Evolutionary conservation across 2,329 filamentous ascomycete genomes (phyloP), one percentile per base, ranked within the genome.

Genomic region (Teratosphaeria viscida): DNA sequence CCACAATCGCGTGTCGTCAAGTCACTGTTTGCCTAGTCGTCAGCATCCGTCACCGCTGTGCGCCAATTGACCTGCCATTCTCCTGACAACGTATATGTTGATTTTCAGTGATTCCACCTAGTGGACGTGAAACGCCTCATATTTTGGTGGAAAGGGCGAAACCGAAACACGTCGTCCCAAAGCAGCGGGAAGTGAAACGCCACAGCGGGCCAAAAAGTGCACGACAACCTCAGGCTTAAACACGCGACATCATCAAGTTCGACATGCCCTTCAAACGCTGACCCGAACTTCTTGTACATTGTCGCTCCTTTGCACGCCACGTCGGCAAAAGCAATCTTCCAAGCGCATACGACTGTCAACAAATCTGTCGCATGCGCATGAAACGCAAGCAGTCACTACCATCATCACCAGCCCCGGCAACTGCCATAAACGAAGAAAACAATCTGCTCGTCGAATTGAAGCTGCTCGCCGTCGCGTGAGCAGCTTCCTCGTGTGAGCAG

Each of bases 401-500:
- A 39, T 12, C 37, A 7, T 23, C n/a, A 19, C 43, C 43, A 19
- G 19, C 43, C 8, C 43, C 37, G 43, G 43, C 43, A 23, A 19
- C 11, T 49, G 43, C 43, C n/a, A 49, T 49, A 19, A 19, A 49
- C 43, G 43, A 23, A 19, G 16, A 49, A 23, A 23, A 49, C 43
- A 19, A 49, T 11, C n/a, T 49, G 43, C 19, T 49, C 23, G 43
- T 49, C n/a, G 52, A 26, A 47, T 57, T n/a, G 56, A 57, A 37
- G 59, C 59, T 61, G 59, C 59, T 61, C 59, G 53, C 43, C 43
- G n/a, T 49, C 29, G 56, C 23, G 58, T 56, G 61, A 62, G 61
- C 59, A 56, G 53, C 56, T 57, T 47, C 55, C 59, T 49, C 19
- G 43, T 5, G 8, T 23, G n/a, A n/a, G 27, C n/a, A 54, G 23